A percentile compares a stretch with the other conserved stretches of the same genome.
Conservation (phyloP, 2,329 filamentous ascomycete genomes). For the Neopestalotiopsis rosae region DNA sequence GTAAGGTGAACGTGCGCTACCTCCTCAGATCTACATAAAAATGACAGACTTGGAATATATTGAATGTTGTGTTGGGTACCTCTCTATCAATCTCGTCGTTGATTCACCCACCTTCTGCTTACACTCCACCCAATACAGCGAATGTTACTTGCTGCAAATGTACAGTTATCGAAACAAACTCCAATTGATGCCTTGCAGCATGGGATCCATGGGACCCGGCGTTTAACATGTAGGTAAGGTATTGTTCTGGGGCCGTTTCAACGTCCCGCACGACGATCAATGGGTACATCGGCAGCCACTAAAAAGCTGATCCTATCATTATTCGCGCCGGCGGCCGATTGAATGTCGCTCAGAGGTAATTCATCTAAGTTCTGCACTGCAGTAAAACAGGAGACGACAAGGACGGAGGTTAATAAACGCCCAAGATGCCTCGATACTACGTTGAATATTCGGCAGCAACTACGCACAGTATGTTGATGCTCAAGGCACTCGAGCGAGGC, state of each 20-base stretch:
- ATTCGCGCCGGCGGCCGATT: not conserved
- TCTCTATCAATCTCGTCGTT: not conserved
- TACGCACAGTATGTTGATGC: no score
- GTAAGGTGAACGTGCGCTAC: not conserved
- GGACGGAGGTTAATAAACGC: no score
- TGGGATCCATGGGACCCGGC: not conserved
- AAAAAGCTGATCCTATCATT: not conserved
- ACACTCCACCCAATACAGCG: not conserved
- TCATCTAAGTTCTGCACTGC: not conserved
- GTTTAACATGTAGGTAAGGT: not conserved
- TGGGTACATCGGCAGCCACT: not conserved
- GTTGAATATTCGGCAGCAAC: no score
- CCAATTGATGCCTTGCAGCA: not conserved
- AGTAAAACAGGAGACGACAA: no score
- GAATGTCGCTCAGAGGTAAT: not conserved
- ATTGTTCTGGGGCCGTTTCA: not conserved
- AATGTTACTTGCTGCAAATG: not conserved
- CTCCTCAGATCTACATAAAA: not conserved
- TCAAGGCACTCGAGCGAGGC: no score
- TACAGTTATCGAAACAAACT: not conserved
- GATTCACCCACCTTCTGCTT: not conserved
- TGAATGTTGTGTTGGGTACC: not conserved
- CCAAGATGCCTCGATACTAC: no score
- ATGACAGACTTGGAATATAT: not conserved
- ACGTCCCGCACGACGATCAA: slow-evolving; percentile 1